Conservation (phyloP, 1,284 basidiomycete genomes). For the Microbotryum intermedium region DNA sequence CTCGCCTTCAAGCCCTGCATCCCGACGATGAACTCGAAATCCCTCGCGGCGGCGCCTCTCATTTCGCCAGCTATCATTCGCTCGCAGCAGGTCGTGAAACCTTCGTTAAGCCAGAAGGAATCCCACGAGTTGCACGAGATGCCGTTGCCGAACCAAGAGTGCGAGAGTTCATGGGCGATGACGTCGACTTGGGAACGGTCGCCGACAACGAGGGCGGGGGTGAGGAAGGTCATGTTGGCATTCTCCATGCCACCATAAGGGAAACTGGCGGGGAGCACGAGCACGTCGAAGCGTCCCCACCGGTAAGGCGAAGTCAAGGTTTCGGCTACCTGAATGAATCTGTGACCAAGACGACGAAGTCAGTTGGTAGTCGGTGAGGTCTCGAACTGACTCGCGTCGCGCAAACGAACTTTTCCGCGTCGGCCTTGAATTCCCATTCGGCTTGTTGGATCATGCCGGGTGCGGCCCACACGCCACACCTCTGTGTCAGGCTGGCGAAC, state of each 20-base stretch:
- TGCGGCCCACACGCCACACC: slow-evolving; percentile 78
- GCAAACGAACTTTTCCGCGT: slow-evolving; percentile 56
- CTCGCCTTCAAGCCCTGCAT: slow-evolving; percentile 63
- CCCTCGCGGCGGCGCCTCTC: slow-evolving; percentile 69
- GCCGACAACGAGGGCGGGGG: slow-evolving; percentile 52
- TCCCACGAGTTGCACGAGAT: slow-evolving; percentile 35
- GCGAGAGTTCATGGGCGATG: slow-evolving; percentile 51
- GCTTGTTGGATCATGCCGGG: slow-evolving; percentile 69
- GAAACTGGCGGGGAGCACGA: slow-evolving; percentile 90
- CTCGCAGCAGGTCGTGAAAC: slow-evolving; percentile 85
- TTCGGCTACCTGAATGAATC: slow-evolving; percentile 70
- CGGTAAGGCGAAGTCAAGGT: slow-evolving; percentile 59
- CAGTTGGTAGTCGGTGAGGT: not conserved
- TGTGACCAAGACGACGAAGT: slow-evolving; percentile 33
- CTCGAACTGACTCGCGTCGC: too few species aligned
- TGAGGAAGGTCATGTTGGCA: slow-evolving; percentile 75
- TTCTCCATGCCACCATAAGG: slow-evolving; percentile 69
- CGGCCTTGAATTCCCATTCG: slow-evolving; percentile 80
- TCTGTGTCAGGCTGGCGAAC: slow-evolving; percentile 21
- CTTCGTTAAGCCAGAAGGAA: slow-evolving; percentile 86
- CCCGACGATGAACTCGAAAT: slow-evolving; percentile 71
- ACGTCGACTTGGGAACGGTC: slow-evolving; percentile 81
- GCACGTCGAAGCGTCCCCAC: slow-evolving; percentile 82
- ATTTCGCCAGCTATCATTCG: slow-evolving; percentile 66
- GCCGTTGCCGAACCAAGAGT: slow-evolving; percentile 43